Base-by-base conservation (phyloP, 2,329 filamentous ascomycete genomes). In the Macrophomina pseudophaseolina region DNA sequence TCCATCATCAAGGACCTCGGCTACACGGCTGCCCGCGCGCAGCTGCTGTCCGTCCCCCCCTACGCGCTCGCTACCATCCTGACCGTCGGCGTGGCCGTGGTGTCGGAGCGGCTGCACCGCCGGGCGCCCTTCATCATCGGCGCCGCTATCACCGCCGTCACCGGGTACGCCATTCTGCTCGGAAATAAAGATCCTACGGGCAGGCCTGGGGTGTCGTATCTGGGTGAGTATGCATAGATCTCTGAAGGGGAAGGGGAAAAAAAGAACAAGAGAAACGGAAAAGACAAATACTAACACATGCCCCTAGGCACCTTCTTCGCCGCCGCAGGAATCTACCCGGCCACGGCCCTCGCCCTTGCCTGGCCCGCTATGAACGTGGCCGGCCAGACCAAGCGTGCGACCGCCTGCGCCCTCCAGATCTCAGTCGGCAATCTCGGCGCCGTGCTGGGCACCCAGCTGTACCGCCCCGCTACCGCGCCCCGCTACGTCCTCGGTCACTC, bases 341-440 rank as follows among this genome's bases (percentile, higher is more conserved):
- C 74, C 1, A 77, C 79, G 5, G 77, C 78, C 0, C 71, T 79
- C 14, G 75, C 77, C 12, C 72, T 86, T 16, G 80, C 78, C 2
- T 86, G 84, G 84, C 79, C 86, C 1, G 75, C 80, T 9, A 86
- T 86, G 74, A 86, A 87, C 67, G 73, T 86, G 0, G 80, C 81
- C 0, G 85, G 84, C 0, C 81, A 83, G 66, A 85, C 83, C 69
- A 87, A 86, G 72, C 81, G 82, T 51, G 80, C 84, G 4, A 81
- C 83, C 35, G 80, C 81, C 1, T 80, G 83, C 12, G 81, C 80
- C 0, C 79, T 84, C 69, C 83, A 85, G 71, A 81, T 86, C 42
- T 80, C 76, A 0, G 75, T 86, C 30, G 84, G 84, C 0, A 85
- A 85, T 42, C 66, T 82, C 76, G 77, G 76, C 5, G 76, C 72